phyloP scores from a whole-genome alignment of 2,329 filamentous ascomycete genomes.

The Graphilbum ipis-grandicollis region DNA sequence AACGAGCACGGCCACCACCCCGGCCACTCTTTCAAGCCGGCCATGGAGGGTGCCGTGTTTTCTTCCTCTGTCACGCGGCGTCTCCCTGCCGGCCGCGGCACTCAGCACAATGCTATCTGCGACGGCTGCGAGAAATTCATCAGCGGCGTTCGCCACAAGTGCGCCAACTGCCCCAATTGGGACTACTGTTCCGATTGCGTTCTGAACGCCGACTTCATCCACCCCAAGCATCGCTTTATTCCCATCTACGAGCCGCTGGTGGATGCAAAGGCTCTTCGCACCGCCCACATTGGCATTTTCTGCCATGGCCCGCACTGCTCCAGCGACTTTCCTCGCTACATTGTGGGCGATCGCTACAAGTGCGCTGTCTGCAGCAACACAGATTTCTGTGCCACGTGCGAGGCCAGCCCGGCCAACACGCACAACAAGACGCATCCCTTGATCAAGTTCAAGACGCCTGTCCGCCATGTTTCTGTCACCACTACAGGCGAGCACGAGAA shows the following conservation, averaged over 20 bases:
- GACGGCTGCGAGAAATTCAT: conserved; percentile 88
- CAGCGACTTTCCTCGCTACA: conserved; percentile 34
- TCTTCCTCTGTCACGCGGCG: conserved; percentile 44
- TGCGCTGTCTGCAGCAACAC: conserved; percentile 89
- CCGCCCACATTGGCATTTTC: conserved; percentile 68
- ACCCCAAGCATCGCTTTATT: conserved; percentile 76
- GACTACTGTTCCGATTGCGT: conserved; percentile 78
- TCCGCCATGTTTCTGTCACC: conserved; percentile 73
- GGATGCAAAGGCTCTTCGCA: conserved; percentile 14
- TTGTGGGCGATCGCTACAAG: conserved; percentile 83
- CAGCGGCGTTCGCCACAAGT: conserved; percentile 85
- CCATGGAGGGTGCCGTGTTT: conserved; percentile 44
- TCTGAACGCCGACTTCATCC: conserved; percentile 45
- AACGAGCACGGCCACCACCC: conserved; percentile 83
- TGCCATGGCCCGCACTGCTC: conserved; percentile 87
- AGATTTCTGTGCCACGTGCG: conserved; percentile 89
- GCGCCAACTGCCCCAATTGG: conserved; percentile 91
- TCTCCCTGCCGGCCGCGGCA: conserved; percentile 64
- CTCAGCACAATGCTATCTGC: conserved; percentile 74
- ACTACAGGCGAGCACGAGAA: conserved; percentile 63
- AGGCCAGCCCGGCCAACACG: conserved; percentile 64
- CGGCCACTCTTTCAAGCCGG: conserved; percentile 60
- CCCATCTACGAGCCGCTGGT: conserved; percentile 54
- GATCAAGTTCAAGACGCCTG: conserved; percentile 90
- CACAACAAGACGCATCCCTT: conserved; percentile 96